Evolutionary conservation across 352 stramenopile species (phyloP).

Genomic region (Phytophthora aleatoria): DNA sequence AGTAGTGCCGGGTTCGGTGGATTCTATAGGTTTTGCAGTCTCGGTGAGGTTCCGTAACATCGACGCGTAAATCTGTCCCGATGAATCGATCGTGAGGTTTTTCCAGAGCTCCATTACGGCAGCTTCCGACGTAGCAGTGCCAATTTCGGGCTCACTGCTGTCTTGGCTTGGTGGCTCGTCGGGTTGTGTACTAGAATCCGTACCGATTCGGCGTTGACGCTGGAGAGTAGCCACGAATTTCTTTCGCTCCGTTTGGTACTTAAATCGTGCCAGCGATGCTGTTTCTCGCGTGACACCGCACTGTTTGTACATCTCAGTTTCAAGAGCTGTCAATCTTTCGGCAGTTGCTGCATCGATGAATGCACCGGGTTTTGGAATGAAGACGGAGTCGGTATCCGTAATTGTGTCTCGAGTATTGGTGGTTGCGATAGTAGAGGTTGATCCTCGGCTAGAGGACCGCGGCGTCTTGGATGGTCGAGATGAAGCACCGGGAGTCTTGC

Average conservation of each 20-base stretch:
- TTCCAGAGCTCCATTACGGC: constrained; percentile 26
- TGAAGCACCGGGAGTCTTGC: constrained; percentile 5
- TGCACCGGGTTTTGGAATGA: neutral
- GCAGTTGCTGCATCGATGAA: constrained; percentile 30
- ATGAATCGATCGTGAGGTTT: constrained; percentile 26
- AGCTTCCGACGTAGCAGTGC: constrained; percentile 4
- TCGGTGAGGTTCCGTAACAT: constrained; percentile 18
- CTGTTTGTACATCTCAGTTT: constrained; percentile 31
- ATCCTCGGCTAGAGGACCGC: constrained; percentile 1
- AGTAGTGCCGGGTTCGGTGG: neutral
- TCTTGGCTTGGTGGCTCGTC: constrained; percentile 7
- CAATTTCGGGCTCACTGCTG: constrained; percentile 1
- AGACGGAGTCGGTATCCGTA: neutral
- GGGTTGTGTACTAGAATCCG: neutral
- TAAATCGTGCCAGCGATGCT: constrained; percentile 26
- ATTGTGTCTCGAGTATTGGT: neutral
- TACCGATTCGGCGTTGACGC: constrained; percentile 9
- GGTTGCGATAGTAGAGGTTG: neutral
- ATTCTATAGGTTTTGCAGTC: constrained; percentile 1
- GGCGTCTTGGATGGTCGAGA: neutral
- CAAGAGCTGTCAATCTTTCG: constrained; percentile 22
- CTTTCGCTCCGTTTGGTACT: constrained; percentile 39
- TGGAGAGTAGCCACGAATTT: constrained; percentile 26
- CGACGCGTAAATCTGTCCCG: constrained; percentile 31
- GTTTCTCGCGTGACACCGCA: constrained; percentile 35